Base-by-base conservation (phyloP, 441 rosid species). In the Arabidopsis hybrid region DNA sequence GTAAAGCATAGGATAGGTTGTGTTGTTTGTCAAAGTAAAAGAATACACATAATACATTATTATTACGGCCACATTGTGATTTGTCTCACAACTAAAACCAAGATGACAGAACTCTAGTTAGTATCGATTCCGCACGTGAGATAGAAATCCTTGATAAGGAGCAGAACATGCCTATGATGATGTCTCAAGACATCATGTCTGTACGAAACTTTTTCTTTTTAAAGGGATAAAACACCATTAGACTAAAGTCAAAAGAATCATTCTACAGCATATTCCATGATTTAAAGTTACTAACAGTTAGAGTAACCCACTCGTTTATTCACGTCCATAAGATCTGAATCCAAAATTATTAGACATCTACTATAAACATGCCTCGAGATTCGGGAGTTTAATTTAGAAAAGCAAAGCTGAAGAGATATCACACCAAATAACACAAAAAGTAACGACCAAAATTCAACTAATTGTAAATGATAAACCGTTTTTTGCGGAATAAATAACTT, bases 371-470 rank as follows among this genome's bases (percentile, higher is more conserved):
- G 39, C 38, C 36, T 39, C 29, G 49, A 59, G 26, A 1, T 29
- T 2, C 38, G 39, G 11, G 32, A 4, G 8, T 6, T 67, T 31
- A 52, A 2, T 31, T 14, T 14, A 10, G 2, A 14, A 31, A 14
- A 34, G 49, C 34, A 29, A 39, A 40, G 1, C 26, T 2, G 5
- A 13, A 16, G 21, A 10, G 21, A 50, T 12, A 26, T 38, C 6
- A 55, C 7, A 34, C 5, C 40, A 21, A 21, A 21, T 21, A 21
- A 21, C 26, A 21, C 26, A 21, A 21, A 7, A 29, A n/a, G 16
- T 43, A 17, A 47, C 6, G 74, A 76, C 32, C 78, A 75, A 68
- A 75, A 67, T 12, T 68, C 74, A 61, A 61, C 64, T 69, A 62
- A 36, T 16, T 38, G 12, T 17, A 46, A 47, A 35, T 63, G 65